Conservation (phyloP, 2,329 filamentous ascomycete genomes). For the Graphilbum fragrans region DNA sequence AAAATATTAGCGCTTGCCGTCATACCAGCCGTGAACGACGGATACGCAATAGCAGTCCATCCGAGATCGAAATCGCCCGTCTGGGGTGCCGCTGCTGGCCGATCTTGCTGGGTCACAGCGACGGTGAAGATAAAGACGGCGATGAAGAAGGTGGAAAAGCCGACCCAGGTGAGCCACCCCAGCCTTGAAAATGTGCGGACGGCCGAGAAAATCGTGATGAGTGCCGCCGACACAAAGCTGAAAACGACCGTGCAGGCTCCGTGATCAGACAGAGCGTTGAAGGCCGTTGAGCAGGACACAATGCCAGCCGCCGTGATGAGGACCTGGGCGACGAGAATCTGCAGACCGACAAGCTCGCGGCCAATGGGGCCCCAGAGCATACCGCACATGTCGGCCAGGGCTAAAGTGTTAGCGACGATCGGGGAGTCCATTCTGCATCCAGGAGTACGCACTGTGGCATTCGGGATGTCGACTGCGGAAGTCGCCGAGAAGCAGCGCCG, state of each 20-base stretch:
- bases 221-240: slow-evolving; percentile 41
- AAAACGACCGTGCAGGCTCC: slow-evolving; percentile 26
- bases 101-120: slow-evolving; percentile 22
- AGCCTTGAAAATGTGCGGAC: slow-evolving; percentile 23
- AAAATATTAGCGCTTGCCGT: slow-evolving; percentile 46
- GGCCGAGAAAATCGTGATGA: slow-evolving; percentile 34
- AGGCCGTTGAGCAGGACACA: slow-evolving; percentile 50
- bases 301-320: slow-evolving; percentile 38
- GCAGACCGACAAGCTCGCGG: slow-evolving; percentile 38
- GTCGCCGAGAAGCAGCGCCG: slow-evolving; percentile 25
- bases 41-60: slow-evolving; percentile 36
- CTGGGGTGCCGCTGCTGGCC: slow-evolving; percentile 23
- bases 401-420: not conserved
- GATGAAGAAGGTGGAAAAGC: slow-evolving; percentile 44
- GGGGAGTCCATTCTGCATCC: not conserved
- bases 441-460: slow-evolving; percentile 18
- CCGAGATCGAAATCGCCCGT: slow-evolving; percentile 27
- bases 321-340: slow-evolving; percentile 38
- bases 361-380: slow-evolving; percentile 36
- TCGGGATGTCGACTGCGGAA: slow-evolving; percentile 24
- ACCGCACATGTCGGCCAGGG: slow-evolving; percentile 43
- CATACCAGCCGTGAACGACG: slow-evolving; percentile 39
- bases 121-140: slow-evolving; percentile 43
- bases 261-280: slow-evolving; percentile 37
- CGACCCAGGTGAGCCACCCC: slow-evolving; percentile 38